Conservation (phyloP, 2,329 filamentous ascomycete genomes). For the Fusarium brachygibbosum region DNA sequence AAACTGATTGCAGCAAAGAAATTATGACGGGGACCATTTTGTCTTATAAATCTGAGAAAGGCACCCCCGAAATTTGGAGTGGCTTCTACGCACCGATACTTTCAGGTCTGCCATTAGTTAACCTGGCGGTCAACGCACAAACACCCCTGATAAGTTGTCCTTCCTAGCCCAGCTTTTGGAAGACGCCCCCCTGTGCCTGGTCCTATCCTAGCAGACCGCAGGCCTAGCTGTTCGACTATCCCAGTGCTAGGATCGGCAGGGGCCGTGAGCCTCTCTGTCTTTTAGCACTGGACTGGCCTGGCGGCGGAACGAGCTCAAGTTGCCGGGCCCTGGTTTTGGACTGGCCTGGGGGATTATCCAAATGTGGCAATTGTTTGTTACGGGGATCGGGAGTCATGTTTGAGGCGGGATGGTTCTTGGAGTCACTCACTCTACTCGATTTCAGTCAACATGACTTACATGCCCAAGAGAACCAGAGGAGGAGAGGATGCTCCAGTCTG, state of each 20-base stretch:
- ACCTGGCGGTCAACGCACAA: slow-evolving; percentile 40
- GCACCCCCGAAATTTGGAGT: slow-evolving; percentile 42
- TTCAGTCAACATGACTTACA: slow-evolving; percentile 12
- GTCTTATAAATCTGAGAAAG: slow-evolving; percentile 41
- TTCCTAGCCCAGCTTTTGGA: slow-evolving; percentile 24
- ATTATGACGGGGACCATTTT: slow-evolving; percentile 42
- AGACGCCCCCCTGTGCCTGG: slow-evolving; percentile 39
- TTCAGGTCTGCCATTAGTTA: slow-evolving; percentile 40
- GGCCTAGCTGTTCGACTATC: slow-evolving; percentile 21
- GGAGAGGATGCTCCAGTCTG: slow-evolving; percentile 2
- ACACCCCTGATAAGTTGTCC: slow-evolving; percentile 38
- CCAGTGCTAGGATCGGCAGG: slow-evolving; percentile 48
- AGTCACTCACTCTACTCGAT: neutral
- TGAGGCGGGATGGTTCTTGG: slow-evolving; percentile 24
- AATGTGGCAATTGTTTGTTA: slow-evolving; percentile 38
- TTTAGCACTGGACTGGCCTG: slow-evolving; percentile 33
- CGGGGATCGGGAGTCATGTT: slow-evolving; percentile 17
- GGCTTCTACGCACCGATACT: slow-evolving; percentile 40
- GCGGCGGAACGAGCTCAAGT: slow-evolving; percentile 32
- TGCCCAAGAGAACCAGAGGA: slow-evolving; percentile 12
- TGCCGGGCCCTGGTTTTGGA: slow-evolving; percentile 31
- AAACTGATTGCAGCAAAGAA: slow-evolving; percentile 39
- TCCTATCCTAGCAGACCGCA: slow-evolving; percentile 10
- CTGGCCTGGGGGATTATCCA: slow-evolving; percentile 8
- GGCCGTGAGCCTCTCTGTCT: slow-evolving; percentile 43